Percentiles rank a stretch among this genome's conserved stretches.
Evolutionary conservation across 2,329 filamentous ascomycete genomes (phyloP).

Genomic region (Aspergillus carbonarius): DNA sequence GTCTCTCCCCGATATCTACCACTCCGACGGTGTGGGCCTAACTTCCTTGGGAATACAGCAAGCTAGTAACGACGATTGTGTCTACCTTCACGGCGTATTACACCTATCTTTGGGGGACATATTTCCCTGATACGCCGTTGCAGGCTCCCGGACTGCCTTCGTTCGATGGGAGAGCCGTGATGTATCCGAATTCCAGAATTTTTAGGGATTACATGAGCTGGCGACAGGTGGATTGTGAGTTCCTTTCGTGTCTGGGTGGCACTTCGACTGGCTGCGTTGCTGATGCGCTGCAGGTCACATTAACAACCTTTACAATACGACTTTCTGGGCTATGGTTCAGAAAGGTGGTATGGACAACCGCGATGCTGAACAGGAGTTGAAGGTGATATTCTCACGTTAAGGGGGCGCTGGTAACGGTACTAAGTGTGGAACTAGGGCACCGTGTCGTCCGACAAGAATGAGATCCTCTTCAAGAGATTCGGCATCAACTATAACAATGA

Average conservation of each 20-base stretch:
- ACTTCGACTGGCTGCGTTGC: conserved; percentile 9
- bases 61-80: conserved; percentile 85
- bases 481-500: conserved; percentile 98
- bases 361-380: conserved; percentile 77
- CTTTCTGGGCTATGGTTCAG: conserved; percentile 87
- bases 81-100: conserved; percentile 95
- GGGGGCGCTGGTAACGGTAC: conserved; percentile 10
- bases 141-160: conserved; percentile 71
- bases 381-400: conserved; percentile 49
- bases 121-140: conserved; percentile 71
- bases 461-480: conserved; percentile 87
- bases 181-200: conserved; percentile 80
- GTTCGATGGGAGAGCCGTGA: conserved; percentile 89
- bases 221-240: conserved; percentile 91
- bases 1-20: conserved; percentile 15
- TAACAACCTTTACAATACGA: conserved; percentile 98
- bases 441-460: conserved; percentile 84
- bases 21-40: background rate
- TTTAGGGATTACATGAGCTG: conserved; percentile 94
- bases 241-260: background rate
- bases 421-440: conserved; percentile 62
- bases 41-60: conserved; percentile 53
- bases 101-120: conserved; percentile 72
- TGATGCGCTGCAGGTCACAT: conserved; percentile 69
- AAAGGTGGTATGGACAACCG: conserved; percentile 71